Evolutionary conservation across 2,329 filamentous ascomycete genomes (phyloP).

Genomic region (Fusarium pseudograminearum): DNA sequence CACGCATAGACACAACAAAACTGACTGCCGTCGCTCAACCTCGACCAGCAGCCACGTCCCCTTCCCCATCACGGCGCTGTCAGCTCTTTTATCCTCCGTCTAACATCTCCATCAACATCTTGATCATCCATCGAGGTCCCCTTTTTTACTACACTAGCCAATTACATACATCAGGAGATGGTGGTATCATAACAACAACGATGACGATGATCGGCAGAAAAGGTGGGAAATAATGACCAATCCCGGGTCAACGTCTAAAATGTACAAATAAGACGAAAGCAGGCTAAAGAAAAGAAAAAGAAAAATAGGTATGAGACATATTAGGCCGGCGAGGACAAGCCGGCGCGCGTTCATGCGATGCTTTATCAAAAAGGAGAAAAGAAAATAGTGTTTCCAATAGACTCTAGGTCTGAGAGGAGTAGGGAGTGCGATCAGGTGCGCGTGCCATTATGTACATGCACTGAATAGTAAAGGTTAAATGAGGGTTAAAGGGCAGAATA

Average conservation of each 20-base stretch:
- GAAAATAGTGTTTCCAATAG: slow-evolving; percentile 26
- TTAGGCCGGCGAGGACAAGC: slow-evolving; percentile 50
- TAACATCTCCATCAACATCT: slow-evolving; percentile 33
- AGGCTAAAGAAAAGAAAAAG: slow-evolving; percentile 19
- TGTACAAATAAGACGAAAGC: slow-evolving; percentile 49
- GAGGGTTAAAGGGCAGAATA: slow-evolving; percentile 32
- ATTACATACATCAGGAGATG: slow-evolving; percentile 52
- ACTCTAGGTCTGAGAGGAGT: slow-evolving; percentile 33
- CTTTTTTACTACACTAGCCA: slow-evolving; percentile 42
- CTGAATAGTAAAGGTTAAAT: slow-evolving; percentile 22
- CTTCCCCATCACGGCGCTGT: slow-evolving; percentile 23
- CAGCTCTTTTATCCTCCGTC: slow-evolving; percentile 24
- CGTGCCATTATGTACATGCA: slow-evolving; percentile 33
- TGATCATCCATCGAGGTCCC: slow-evolving; percentile 27
- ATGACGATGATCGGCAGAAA: slow-evolving; percentile 42
- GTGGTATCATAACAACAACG: slow-evolving; percentile 49
- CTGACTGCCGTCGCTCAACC: slow-evolving; percentile 37
- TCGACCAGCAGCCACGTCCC: slow-evolving; percentile 38
- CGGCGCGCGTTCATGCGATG: slow-evolving; percentile 48
- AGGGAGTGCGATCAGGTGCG: slow-evolving; percentile 36
- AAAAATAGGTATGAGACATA: slow-evolving; percentile 49
- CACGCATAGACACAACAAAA: slow-evolving; percentile 34
- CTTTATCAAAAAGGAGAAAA: slow-evolving; percentile 40
- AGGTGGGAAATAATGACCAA: slow-evolving; percentile 44
- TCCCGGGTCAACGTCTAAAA: slow-evolving; percentile 52